These are phyloP conservation scores for Podospora anserina DNA, from an alignment of 495 filamentous ascomycete genomes.

Conservation along the genomic window DNA sequence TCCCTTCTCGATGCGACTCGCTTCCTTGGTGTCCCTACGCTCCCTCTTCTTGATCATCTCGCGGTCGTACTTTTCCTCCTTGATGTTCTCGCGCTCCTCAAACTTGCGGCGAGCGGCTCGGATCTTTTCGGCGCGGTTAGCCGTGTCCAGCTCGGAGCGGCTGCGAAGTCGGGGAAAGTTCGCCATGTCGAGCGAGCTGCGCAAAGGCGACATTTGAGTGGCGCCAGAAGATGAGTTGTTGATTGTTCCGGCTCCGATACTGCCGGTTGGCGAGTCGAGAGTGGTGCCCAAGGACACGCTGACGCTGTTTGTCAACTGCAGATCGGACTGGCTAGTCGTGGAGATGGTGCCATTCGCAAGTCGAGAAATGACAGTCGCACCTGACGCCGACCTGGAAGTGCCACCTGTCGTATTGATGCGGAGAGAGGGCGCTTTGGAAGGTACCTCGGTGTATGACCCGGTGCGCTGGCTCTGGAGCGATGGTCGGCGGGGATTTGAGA, in stretches of 20 bases:
- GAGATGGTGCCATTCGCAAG: conserved; percentile 38
- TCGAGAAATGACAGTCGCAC: conserved; percentile 34
- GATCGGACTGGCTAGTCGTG: conserved; percentile 39
- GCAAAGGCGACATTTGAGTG: conserved; percentile 47
- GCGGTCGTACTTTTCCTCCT: conserved; percentile 56
- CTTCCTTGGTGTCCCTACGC: conserved; percentile 46
- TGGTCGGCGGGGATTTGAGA: conserved; percentile 32
- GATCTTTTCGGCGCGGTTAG: conserved; percentile 44
- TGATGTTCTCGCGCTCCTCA: conserved; percentile 50
- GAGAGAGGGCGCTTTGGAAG: conserved; percentile 34
- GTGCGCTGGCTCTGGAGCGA: conserved; percentile 44
- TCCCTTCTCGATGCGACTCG: conserved; percentile 41
- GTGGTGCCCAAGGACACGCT: conserved; percentile 17
- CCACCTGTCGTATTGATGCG: conserved; percentile 42
- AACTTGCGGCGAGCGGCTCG: conserved; percentile 53
- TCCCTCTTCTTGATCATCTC: conserved; percentile 52
- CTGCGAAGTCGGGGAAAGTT: conserved; percentile 51
- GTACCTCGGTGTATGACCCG: conserved; percentile 39
- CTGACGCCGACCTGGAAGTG: conserved; percentile 28
- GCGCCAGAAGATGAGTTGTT: conserved; percentile 11
- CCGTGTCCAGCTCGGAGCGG: conserved; percentile 49
- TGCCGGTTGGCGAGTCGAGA: conserved; percentile 33
- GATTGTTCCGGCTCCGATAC: conserved; percentile 20
- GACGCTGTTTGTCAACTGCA: conserved; percentile 32
- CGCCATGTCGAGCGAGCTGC: conserved; percentile 48